Evolutionary conservation across 2,329 filamentous ascomycete species (phyloP), one percentile per base, ranked within the genome.

Genomic region (Phaeophleospora eucalypticola): DNA sequence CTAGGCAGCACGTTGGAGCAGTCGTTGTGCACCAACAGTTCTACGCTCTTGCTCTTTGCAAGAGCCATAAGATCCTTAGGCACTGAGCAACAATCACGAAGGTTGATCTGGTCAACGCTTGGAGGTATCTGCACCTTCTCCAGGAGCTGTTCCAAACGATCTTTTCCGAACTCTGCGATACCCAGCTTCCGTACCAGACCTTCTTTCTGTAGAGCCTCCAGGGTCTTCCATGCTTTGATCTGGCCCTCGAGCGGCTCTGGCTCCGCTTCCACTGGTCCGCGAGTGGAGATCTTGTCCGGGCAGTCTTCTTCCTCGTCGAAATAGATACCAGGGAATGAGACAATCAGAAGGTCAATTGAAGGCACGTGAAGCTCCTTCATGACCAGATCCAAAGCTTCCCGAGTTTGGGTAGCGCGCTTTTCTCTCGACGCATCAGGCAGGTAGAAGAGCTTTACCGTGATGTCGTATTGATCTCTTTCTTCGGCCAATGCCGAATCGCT

Each of bases 391-490:
- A 98, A 76, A 1, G 93, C 91, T 63, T 94, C 86, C 45, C 78
- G 71, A 7, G 87, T 86, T 64, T 95, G 84, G 45, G 75, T 73
- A 56, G 79, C 80, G 49, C 91, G 81, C 8, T 56, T 42, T 19
- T 55, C 52, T 9, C 41, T 54, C 17, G 58, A 52, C 17, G 56
- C 59, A 15, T 79, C 80, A 2, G 89, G 86, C 20, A 97, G 78
- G 68, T 93, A 94, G 74, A 98, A 98, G 17, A 98, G 72, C 71
- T 98, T 98, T 51, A 93, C 84, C 0, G 91, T 96, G 62, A 96
- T 89, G 64, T 96, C 89, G 72, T 98, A 98, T 58, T 89, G 83
- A 49, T 79, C 76, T 19, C 85, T 76, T 58, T 95, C 89, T 64
- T 98, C 93, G 24, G 81, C 76, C 37, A 98, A 74, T 0, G 86